Base-by-base conservation (phyloP, 768 basidiomycete species). In the Lentinula guzmanii region DNA sequence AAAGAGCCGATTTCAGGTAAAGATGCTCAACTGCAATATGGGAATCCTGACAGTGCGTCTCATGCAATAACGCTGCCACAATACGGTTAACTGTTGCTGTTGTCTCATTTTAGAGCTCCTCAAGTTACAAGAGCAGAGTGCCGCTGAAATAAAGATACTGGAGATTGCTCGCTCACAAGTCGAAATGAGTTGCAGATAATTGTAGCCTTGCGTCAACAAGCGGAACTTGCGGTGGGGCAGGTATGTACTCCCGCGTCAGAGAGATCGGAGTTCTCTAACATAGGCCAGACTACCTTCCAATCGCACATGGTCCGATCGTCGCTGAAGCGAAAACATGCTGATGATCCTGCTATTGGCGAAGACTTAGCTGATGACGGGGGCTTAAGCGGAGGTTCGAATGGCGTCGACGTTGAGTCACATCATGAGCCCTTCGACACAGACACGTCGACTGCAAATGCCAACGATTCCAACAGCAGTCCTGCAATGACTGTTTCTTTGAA, bases 291-390 rank as follows among this genome's bases (percentile, higher is more conserved):
- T 24, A 39, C 15, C 15, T n/a, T 43, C 33, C 21, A 39, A 18
- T 7, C 41, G n/a, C 7, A 34, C 28, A 5, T 37, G 18, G 18
- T 31, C 16, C 42, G 24, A 24, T 42, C 48, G 24, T 52, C 59
- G 24, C 37, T 60, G 59, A 60, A 60, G 51, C 59, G 59, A 16
- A 60, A 60, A 52, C 51, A 50, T 50, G 39, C 24, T 52, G 51
- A 60, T 52, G 50, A 60, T 51, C 9, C 37, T 16, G 58, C 52
- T 51, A 16, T 33, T 9, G 58, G 52, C 33, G 51, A 52, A 11
- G 51, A 15, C 52, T 13, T n/a, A 37, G 59, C 15, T 10, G 21
- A 5, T 42, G 6, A 34, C 6, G 39, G n/a, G 6, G 24, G 16
- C 4, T 43, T 37, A 28, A 45, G 21, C 18, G 18, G 21, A 56